Evolutionary conservation across 1,284 basidiomycete genomes (phyloP).

Genomic region (Sporisorium reilianum): DNA sequence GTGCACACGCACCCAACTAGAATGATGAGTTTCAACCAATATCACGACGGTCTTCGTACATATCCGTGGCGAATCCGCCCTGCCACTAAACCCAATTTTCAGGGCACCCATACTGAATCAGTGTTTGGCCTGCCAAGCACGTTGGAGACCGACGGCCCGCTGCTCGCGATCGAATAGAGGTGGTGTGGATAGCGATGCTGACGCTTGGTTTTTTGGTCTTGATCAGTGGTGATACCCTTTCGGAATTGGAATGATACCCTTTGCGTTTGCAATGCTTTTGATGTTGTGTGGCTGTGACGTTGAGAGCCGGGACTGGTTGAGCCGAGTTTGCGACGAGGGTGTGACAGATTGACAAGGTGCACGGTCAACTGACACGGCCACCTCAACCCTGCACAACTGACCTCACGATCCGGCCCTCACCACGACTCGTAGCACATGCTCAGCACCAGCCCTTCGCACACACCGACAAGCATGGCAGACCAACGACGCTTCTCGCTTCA

Average conservation of each 20-base stretch:
- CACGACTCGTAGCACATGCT: too few relatives aligned
- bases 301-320: too few relatives aligned
- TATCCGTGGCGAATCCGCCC: constrained; percentile 61
- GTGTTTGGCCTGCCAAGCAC: constrained; percentile 7
- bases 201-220: background rate
- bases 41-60: constrained; percentile 67
- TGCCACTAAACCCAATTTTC: constrained; percentile 63
- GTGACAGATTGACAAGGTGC: too few relatives aligned
- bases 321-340: too few relatives aligned
- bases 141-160: background rate
- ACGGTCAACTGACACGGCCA: too few relatives aligned
- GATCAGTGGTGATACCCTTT: background rate
- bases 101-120: constrained; percentile 57
- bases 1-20: background rate
- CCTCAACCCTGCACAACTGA: too few relatives aligned
- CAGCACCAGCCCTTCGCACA: too few relatives aligned
- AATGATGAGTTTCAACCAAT: constrained; percentile 55
- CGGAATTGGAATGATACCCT: background rate
- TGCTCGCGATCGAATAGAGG: background rate
- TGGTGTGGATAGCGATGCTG: background rate
- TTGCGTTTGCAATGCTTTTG: background rate
- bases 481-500: too few relatives aligned
- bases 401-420: too few relatives aligned
- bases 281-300: background rate
- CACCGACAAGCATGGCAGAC: too few relatives aligned